These are phyloP conservation scores for Thermochaetoides thermophila DNA, from an alignment of 495 filamentous ascomycete species.

Conservation along the genomic window DNA sequence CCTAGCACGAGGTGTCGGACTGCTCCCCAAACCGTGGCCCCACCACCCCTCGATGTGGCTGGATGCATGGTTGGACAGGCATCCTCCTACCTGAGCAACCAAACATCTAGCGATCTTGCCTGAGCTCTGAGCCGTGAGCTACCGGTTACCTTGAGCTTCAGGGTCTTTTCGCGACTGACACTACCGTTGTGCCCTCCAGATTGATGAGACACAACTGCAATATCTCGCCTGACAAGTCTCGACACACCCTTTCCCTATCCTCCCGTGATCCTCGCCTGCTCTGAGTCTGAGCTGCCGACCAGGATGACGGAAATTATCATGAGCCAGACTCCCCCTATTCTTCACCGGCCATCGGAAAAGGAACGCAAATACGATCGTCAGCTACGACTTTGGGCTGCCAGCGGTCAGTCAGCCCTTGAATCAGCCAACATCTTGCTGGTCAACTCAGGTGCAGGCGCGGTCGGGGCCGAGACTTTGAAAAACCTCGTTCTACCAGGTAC, in stretches of 20 bases:
- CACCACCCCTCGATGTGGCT: conserved; percentile 6
- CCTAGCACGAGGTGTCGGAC: too few species aligned
- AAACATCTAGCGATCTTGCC: background rate
- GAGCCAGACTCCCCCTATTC: conserved; percentile 36
- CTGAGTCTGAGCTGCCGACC: conserved; percentile 1
- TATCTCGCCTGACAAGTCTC: too few species aligned
- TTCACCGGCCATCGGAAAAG: conserved; percentile 60
- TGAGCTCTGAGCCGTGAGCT: too few species aligned
- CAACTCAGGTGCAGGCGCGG: conserved; percentile 67
- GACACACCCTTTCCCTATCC: too few species aligned
- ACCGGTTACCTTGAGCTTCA: too few species aligned
- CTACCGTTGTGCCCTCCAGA: too few species aligned
- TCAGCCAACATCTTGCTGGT: conserved; percentile 76
- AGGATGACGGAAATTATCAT: conserved; percentile 33
- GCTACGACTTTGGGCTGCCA: conserved; percentile 87
- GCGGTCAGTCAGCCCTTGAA: conserved; percentile 79
- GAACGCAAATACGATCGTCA: conserved; percentile 94
- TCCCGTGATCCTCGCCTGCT: too few species aligned
- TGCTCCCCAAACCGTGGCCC: background rate
- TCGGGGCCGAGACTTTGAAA: conserved; percentile 87
- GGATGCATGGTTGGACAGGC: conserved; percentile 5
- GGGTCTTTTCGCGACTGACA: too few species aligned
- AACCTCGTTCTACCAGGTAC: conserved; percentile 84
- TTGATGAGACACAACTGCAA: too few species aligned
- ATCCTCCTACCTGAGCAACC: conserved; percentile 2